Conservation (phyloP, 768 basidiomycete species). For the Tulasnella sp. region DNA sequence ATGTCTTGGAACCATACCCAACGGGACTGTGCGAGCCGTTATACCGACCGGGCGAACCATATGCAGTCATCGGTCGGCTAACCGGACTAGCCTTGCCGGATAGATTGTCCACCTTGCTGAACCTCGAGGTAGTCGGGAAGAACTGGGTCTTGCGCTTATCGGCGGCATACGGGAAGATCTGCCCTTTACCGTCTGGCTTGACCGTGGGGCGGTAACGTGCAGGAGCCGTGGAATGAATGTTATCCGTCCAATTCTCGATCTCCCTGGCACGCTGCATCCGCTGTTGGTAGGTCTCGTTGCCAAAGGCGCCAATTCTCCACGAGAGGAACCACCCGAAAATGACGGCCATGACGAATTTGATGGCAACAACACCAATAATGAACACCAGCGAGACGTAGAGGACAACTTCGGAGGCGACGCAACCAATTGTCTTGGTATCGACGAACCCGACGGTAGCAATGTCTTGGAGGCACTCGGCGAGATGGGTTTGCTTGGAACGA, state of each 20-base stretch:
- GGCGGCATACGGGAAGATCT: conserved; percentile 35
- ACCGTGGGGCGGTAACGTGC: conserved; percentile 84
- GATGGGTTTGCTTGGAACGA: conserved; percentile 50
- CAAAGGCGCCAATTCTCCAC: conserved; percentile 90
- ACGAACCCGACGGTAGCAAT: conserved; percentile 82
- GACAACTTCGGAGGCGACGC: conserved; percentile 88
- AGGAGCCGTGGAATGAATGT: conserved; percentile 91
- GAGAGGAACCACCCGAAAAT: conserved; percentile 97
- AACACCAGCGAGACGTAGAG: conserved; percentile 91
- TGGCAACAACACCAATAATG: conserved; percentile 91
- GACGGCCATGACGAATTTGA: conserved; percentile 94
- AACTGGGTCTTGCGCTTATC: conserved; percentile 27
- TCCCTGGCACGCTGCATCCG: conserved; percentile 78
- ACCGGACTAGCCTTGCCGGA: conserved; percentile 22
- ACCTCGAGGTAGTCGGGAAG: conserved; percentile 37
- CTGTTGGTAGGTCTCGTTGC: conserved; percentile 82
- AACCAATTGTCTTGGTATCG: conserved; percentile 88
- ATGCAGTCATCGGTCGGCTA: conserved; percentile 16
- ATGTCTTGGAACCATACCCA: conserved; percentile 25
- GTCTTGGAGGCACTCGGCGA: conserved; percentile 79
- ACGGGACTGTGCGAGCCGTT: conserved; percentile 25
- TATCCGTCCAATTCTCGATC: conserved; percentile 93
- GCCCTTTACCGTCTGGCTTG: conserved; percentile 46
- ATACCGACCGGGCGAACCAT: conserved; percentile 7
- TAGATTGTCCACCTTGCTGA: conserved; percentile 59